Evolutionary conservation across 345 rosid species (phyloP), one percentile per base, ranked within the genome.

Genomic region (Aquilaria yunnanensis): DNA sequence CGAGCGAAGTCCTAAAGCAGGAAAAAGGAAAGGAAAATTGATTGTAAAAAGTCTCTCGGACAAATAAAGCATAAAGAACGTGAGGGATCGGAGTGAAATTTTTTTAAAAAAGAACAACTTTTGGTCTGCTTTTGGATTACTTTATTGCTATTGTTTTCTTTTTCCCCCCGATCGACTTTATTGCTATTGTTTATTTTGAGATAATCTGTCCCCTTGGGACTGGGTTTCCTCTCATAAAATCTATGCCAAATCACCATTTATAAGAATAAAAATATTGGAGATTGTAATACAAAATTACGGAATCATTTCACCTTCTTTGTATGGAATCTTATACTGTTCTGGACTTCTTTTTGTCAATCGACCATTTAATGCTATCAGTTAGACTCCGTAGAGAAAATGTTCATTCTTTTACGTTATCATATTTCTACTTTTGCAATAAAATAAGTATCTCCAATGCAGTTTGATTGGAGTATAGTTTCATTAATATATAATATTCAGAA

Each of bases 51-150:
- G 72, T 54, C 54, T 67, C 70, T 49, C 37, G 43, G 67, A 67
- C 57, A 70, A 77, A 67, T 60, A 70, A 77, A 79, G 84, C 77
- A 73, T 55, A 80, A 80, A 75, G 82, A 80, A 72, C 82, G 85
- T 74, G 81, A 74, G 60, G 73, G 76, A 74, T 71, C 78, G 70
- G 71, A 73, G 62, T 33, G 52, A 41, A 14, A 65, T 56, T 32
- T 56, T 57, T 45, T 49, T 14, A 41, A 32, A 37, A 37, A 37
- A 37, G 43, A 37, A 37, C 5, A 37, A 37, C 43, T 37, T 37
- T 37, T 37, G 1, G 43, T 37, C 43, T 37, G 43, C 43, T 37
- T 37, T 37, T 37, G 5, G 43, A 37, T 37, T 37, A 37, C 43
- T 37, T 37, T 37, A 37, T 4, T 37, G 43, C 43, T 4, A 37